Evolutionary conservation across 2,329 filamentous ascomycete genomes (phyloP).

Genomic region (Fusarium palustre): DNA sequence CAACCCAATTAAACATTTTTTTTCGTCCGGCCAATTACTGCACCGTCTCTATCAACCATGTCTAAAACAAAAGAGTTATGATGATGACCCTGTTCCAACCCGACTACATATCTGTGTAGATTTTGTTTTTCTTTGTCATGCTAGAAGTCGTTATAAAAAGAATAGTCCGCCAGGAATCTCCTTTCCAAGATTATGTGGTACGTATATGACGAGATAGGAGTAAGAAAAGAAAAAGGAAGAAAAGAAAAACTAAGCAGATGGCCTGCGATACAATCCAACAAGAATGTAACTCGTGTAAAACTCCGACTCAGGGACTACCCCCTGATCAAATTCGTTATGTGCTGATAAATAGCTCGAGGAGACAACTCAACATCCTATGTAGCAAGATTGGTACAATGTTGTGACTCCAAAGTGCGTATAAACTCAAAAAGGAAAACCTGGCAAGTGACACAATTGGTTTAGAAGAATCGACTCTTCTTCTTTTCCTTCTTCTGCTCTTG

Average conservation of each 20-base stretch:
- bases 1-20: constrained; percentile 39
- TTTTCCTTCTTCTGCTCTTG: constrained; percentile 53
- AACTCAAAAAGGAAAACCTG: constrained; percentile 18
- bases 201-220: constrained; percentile 20
- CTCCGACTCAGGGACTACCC: constrained; percentile 6
- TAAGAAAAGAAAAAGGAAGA: constrained; percentile 11
- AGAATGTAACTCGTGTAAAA: constrained; percentile 21
- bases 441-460: background rate
- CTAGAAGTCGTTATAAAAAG: constrained; percentile 45
- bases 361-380: constrained; percentile 9
- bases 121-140: constrained; percentile 44
- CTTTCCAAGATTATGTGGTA: constrained; percentile 31
- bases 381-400: constrained; percentile 16
- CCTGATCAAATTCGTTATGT: constrained; percentile 17
- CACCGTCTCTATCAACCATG: constrained; percentile 42
- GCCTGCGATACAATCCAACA: constrained; percentile 21
- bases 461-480: constrained; percentile 59
- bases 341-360: background rate
- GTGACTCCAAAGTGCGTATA: constrained; percentile 11
- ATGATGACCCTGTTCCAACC: constrained; percentile 23
- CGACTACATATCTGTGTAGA: constrained; percentile 45
- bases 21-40: constrained; percentile 43
- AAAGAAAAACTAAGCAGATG: constrained; percentile 6
- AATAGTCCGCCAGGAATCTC: constrained; percentile 26
- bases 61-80: constrained; percentile 32